Base-by-base conservation (phyloP, 1,284 basidiomycete genomes). In the Malassezia japonica region DNA sequence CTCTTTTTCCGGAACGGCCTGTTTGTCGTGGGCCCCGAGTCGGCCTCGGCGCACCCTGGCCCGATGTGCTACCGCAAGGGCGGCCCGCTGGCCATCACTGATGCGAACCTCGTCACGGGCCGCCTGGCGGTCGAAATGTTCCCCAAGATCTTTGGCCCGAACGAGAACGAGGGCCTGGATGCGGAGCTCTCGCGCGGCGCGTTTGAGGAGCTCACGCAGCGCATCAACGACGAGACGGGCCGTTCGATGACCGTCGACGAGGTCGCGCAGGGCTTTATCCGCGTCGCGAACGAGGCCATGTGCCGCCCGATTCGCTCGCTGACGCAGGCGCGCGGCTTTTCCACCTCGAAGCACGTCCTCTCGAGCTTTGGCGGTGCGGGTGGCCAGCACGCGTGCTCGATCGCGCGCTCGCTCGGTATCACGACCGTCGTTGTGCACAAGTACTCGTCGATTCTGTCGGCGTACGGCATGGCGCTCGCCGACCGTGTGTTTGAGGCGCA, bases 361-460 rank as follows among this genome's bases (percentile, higher is more conserved):
- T 85, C 87, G 2, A 85, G 83, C 55, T 95, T 95, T 64, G 91
- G 87, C 21, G 87, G 87, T 16, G 87, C 87, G 2, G 88, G 88
- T 12, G 88, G 89, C 0, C 89, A 92, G 65, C 87, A 91, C 61
- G 88, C 86, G 4, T 90, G 87, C 77, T 84, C 87, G 60, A 86
- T 92, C 40, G 87, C 78, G n/a, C 78, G 80, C 21, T 77, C 85
- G 24, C 78, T 92, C 1, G 85, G 85, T 7, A 91, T 92, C 61
- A 80, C 80, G 61, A 86, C 83, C 1, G 84, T 92, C 54, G 75
- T 92, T 23, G 84, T 92, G 36, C 88, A 91, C 75, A 78, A 82
- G 47, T 88, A 86, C 71, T 87, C 83, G 41, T 88, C 83, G 5
- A 86, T 90, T 53, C 78, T 94, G 2, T 88, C 85, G 1, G 89